These are phyloP conservation scores for Chrysosporium keratinophilum DNA, from an alignment of 2,329 filamentous ascomycete genomes.

Conservation along the genomic window DNA sequence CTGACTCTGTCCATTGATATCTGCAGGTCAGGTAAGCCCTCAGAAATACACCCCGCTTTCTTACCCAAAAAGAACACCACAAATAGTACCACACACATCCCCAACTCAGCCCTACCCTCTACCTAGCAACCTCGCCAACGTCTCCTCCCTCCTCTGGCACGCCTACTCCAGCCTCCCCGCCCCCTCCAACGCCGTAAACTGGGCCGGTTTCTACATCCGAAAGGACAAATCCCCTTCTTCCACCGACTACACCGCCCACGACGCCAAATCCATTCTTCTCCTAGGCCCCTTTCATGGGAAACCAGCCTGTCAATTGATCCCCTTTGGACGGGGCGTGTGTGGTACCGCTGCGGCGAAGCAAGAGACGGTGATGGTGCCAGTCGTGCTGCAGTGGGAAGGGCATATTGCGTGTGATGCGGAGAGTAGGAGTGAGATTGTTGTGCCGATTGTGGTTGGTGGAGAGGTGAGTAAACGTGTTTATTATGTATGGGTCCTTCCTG, in stretches of 20 bases:
- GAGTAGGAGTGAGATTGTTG: conserved; percentile 42
- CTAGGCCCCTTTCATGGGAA: conserved; percentile 42
- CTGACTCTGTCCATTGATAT: too few relatives aligned
- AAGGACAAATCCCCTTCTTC: conserved; percentile 33
- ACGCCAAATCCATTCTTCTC: conserved; percentile 27
- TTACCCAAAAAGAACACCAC: too few relatives aligned
- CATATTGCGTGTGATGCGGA: conserved; percentile 43
- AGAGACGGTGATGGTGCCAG: conserved; percentile 35
- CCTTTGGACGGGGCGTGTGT: conserved; percentile 39
- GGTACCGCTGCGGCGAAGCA: conserved; percentile 34
- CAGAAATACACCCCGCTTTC: too few relatives aligned
- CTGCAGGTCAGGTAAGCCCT: not conserved
- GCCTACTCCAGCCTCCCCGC: conserved; percentile 36
- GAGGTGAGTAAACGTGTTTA: conserved; percentile 26
- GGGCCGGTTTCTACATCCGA: conserved; percentile 41
- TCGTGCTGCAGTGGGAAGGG: conserved; percentile 37
- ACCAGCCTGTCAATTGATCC: conserved; percentile 40
- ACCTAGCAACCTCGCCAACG: conserved; percentile 38
- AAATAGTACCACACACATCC: not conserved
- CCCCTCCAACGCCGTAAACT: conserved; percentile 39
- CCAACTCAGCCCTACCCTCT: not conserved
- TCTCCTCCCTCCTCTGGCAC: conserved; percentile 42
- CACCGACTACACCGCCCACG: not conserved
- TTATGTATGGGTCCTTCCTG: conserved; percentile 7
- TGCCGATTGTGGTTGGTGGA: conserved; percentile 34